Percentiles rank a stretch among this genome's conserved stretches.
Conservation (phyloP, 192 early-diverging fungal species). For the Coemansia nantahalensis region DNA sequence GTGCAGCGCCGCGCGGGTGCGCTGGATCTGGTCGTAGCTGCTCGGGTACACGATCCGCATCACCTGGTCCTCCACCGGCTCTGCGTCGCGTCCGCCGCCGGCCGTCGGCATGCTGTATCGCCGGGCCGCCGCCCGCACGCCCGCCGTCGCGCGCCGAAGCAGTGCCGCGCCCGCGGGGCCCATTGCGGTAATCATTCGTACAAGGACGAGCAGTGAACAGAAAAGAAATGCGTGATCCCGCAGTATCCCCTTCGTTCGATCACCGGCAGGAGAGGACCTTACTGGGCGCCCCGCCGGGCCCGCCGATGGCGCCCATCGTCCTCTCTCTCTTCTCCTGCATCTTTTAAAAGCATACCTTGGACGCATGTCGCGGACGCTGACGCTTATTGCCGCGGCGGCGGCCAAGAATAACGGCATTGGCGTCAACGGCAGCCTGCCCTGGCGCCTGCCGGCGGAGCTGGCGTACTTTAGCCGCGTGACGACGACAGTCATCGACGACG, state of each 20-base stretch:
- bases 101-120: slow-evolving; percentile 8
- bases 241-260: too few species aligned
- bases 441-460: slow-evolving; percentile 87
- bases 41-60: slow-evolving; percentile 32
- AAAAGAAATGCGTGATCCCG: too few species aligned
- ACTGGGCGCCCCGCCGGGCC: too few species aligned
- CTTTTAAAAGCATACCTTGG: too few species aligned
- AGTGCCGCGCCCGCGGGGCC: too few species aligned
- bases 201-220: too few species aligned
- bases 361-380: slow-evolving; percentile 42
- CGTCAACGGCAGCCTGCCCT: slow-evolving; percentile 66
- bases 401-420: slow-evolving; percentile 79
- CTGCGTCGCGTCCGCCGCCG: neutral
- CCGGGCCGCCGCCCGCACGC: neutral
- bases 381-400: slow-evolving; percentile 74
- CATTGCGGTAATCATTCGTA: too few species aligned
- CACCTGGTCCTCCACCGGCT: slow-evolving; percentile 10
- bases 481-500: neutral
- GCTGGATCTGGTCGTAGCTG: slow-evolving; percentile 21
- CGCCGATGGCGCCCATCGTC: neutral
- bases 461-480: slow-evolving; percentile 76
- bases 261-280: too few species aligned
- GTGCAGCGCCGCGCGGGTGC: slow-evolving; percentile 10
- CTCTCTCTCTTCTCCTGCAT: neutral
- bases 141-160: too few species aligned